Evolutionary conservation across 768 basidiomycete genomes (phyloP).

Genomic region (Epithele typhae): DNA sequence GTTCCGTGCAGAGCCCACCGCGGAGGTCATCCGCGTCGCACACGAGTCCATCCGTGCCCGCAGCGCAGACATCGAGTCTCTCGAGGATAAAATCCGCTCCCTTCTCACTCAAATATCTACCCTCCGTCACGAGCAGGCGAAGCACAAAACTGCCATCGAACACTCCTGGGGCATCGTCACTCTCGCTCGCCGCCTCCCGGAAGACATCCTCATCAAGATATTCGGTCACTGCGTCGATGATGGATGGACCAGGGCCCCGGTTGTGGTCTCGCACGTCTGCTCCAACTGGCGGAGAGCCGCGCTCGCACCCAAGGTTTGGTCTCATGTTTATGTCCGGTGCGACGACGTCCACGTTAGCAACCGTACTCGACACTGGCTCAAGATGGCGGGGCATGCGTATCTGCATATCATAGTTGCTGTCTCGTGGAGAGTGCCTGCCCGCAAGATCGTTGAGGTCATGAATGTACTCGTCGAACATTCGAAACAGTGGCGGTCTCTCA

Average conservation of each 20-base stretch:
- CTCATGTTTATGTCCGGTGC: conserved; percentile 47
- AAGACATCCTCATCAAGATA: conserved; percentile 50
- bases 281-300: conserved; percentile 54
- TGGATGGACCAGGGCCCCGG: conserved; percentile 51
- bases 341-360: conserved; percentile 38
- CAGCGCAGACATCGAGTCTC: conserved; percentile 34
- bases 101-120: conserved; percentile 36
- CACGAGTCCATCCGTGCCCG: conserved; percentile 27
- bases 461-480: conserved; percentile 35
- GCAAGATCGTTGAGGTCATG: conserved; percentile 31
- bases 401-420: conserved; percentile 42
- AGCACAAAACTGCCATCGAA: conserved; percentile 40
- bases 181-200: conserved; percentile 51
- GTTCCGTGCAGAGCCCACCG: conserved; percentile 21
- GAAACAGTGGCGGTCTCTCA: conserved; percentile 42
- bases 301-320: conserved; percentile 51
- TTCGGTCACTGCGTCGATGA: conserved; percentile 47
- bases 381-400: conserved; percentile 37
- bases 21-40: conserved; percentile 20
- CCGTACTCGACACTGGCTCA: conserved; percentile 48
- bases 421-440: conserved; percentile 24
- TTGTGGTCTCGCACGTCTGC: conserved; percentile 56
- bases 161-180: conserved; percentile 45
- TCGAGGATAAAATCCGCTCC: conserved; percentile 42
- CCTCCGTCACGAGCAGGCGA: conserved; percentile 38